Evolutionary conservation across 495 filamentous ascomycete genomes (phyloP).

Genomic region (Aeminium ludgeri): DNA sequence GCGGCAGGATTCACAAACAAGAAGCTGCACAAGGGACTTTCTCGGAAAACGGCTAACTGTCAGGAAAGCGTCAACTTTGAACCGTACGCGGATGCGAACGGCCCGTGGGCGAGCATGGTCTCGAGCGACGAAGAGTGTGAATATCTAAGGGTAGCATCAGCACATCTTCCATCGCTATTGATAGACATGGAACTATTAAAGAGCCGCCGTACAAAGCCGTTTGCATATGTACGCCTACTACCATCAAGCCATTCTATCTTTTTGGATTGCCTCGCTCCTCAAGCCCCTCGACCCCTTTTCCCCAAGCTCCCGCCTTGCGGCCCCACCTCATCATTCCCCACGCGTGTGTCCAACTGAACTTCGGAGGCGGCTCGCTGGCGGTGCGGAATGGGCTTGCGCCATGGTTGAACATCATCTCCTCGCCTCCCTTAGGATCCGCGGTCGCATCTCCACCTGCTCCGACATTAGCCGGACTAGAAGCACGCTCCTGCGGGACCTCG

Average conservation of each 20-base stretch:
- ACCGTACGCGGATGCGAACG: too few species aligned
- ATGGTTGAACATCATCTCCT: conserved; percentile 9
- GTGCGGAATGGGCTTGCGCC: conserved; percentile 31
- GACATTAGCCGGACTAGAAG: neutral
- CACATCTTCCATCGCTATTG: too few species aligned
- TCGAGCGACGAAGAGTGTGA: too few species aligned
- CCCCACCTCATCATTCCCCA: conserved; percentile 40
- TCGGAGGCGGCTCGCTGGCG: conserved; percentile 28
- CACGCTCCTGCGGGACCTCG: neutral
- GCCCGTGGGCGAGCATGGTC: too few species aligned
- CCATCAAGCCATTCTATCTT: neutral
- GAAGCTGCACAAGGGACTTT: too few species aligned
- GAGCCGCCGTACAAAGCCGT: too few species aligned
- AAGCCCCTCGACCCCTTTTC: conserved; percentile 32
- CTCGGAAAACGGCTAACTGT: too few species aligned
- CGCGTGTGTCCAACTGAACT: conserved; percentile 32
- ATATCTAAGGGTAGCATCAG: too few species aligned
- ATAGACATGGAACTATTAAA: too few species aligned
- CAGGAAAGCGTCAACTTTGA: too few species aligned
- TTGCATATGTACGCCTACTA: too few species aligned
- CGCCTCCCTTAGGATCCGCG: conserved; percentile 20
- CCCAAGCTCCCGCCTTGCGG: conserved; percentile 35
- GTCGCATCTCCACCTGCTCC: conserved; percentile 24
- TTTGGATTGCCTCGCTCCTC: conserved; percentile 13
- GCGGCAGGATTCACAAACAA: too few species aligned